Evolutionary conservation across 768 basidiomycete species (phyloP), one percentile per base, ranked within the genome.

Genomic region (Mycena sanguinolenta): DNA sequence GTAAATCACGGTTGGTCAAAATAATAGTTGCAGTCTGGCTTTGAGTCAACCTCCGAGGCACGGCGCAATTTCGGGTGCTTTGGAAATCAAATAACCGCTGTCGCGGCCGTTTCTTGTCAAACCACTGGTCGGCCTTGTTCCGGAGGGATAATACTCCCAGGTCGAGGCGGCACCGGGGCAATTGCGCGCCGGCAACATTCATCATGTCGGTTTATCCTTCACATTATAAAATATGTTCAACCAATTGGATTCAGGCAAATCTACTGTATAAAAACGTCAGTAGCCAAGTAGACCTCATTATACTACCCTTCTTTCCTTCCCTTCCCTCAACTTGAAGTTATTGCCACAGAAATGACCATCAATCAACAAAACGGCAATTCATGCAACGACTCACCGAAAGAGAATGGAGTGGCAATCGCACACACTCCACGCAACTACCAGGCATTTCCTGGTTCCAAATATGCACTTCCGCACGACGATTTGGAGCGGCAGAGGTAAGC

Each of bases 381-480:
- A 34, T 34, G 32, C 32, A 34, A 34, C 32, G 21, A 17, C 54
- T 32, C 28, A 25, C 34, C 42, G 6, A 17, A 57, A 17, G 14
- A 34, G 9, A 57, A 25, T n/a, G 39, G 13, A 7, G 39, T 46
- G 10, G 30, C 65, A 3, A 67, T 67, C 0, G 30, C 23, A 5
- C 58, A 67, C 57, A 42, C 54, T 19, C 54, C 72, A 2, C 72
- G 72, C 46, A 27, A 19, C n/a, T 63, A 73, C 38, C 72, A 73
- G 42, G 52, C 59, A 46, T 69, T 54, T 60, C 68, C 72, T 46
- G 65, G 68, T 30, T 58, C 72, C n/a, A 65, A 69, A 34, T 73
- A 73, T 58, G 55, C 58, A 36, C 68, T 73, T 55, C 72, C 72
- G 8, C 34, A 55, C n/a, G 72, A 73, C 61, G 62, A 44, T n/a